phyloP scores from a whole-genome alignment of 495 filamentous ascomycete species.

The Pseudoneurospora amorphoporcata region DNA sequence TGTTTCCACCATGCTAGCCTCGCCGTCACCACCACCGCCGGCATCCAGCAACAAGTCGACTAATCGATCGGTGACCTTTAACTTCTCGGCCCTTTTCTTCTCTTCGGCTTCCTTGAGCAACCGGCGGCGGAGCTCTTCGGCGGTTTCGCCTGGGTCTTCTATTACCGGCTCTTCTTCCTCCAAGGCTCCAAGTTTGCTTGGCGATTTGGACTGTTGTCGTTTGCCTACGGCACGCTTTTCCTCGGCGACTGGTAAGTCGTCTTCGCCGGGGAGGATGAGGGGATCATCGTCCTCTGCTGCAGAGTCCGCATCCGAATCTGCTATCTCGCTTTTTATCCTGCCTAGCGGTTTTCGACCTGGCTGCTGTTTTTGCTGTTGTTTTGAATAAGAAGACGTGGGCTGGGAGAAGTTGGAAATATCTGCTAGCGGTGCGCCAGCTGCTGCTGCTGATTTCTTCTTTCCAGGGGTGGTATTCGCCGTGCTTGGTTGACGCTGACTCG shows the following conservation, averaged over 20 bases:
- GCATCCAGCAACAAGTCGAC: neutral
- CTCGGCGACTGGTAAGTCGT: neutral
- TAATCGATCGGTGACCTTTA: neutral
- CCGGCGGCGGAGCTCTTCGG: neutral
- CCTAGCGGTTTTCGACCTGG: constrained; percentile 5
- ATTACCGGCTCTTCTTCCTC: neutral
- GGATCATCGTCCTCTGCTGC: constrained; percentile 11
- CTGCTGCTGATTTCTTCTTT: neutral
- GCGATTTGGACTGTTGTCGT: neutral
- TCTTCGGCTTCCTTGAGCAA: neutral
- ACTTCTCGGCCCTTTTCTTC: neutral
- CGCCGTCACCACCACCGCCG: neutral
- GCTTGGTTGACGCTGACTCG: constrained; percentile 19
- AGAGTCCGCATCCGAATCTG: constrained; percentile 28
- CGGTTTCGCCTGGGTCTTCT: neutral
- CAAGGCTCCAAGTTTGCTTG: neutral
- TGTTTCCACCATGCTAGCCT: neutral
- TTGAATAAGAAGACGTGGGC: constrained; percentile 10
- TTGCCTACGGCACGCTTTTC: neutral
- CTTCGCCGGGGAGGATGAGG: neutral
- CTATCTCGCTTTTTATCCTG: constrained; percentile 28
- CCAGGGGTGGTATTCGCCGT: constrained; percentile 3
- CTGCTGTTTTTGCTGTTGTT: constrained; percentile 3
- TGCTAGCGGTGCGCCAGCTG: constrained; percentile 5
- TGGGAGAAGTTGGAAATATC: constrained; percentile 23